These are phyloP conservation scores for Pseudogymnoascus sp. DNA, from an alignment of 2,329 filamentous ascomycete genomes.

Conservation along the genomic window DNA sequence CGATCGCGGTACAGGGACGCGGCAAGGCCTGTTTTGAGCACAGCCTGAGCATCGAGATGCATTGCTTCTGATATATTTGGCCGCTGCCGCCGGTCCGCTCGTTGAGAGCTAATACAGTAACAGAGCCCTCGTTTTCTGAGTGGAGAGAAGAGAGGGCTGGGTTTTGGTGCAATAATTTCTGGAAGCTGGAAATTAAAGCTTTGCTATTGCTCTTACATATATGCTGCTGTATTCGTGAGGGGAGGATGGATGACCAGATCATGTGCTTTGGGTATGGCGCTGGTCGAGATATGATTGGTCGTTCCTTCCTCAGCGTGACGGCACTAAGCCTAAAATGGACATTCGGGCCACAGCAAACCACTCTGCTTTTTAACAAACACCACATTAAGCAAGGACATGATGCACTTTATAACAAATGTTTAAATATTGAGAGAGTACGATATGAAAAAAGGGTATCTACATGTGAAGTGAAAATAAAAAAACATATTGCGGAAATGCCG, in stretches of 20 bases:
- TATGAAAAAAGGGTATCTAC: constrained; percentile 4
- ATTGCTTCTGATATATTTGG: background rate
- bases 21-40: background rate
- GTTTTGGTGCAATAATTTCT: background rate
- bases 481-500: background rate
- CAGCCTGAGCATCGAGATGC: background rate
- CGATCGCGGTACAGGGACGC: background rate
- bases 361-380: background rate
- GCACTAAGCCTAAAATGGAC: background rate
- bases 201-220: background rate
- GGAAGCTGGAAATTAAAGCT: background rate
- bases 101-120: background rate
- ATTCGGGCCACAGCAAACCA: background rate
- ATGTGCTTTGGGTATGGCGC: background rate
- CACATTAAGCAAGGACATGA: background rate
- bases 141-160: background rate
- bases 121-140: background rate
- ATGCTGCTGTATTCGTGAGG: background rate
- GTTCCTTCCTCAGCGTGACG: background rate
- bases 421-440: constrained; percentile 2
- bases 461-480: constrained; percentile 2
- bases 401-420: background rate
- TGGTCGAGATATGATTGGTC: background rate
- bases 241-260: background rate
- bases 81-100: background rate